A percentile compares a stretch with the other conserved stretches of the same genome.
These are phyloP conservation scores for Apophysomyces trapeziformis DNA, from an alignment of 371 early-diverging fungal species.

Conservation along the genomic window DNA sequence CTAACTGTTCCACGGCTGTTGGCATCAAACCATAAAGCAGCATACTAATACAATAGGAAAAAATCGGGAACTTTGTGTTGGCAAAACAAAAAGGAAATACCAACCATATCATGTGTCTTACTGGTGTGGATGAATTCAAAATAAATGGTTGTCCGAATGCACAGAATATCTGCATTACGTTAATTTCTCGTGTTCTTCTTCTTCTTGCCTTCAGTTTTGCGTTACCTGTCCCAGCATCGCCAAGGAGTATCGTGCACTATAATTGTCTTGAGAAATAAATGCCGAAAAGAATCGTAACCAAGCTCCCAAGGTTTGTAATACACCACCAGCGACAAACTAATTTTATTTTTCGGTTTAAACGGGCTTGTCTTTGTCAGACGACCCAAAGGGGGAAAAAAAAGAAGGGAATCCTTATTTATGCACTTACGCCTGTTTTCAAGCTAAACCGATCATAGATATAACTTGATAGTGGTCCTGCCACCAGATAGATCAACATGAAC, in stretches of 20 bases:
- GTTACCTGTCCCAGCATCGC: constrained; percentile 50
- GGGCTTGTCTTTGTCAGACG: not conserved
- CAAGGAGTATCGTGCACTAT: constrained; percentile 34
- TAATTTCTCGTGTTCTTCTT: not conserved
- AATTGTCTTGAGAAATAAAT: constrained; percentile 25
- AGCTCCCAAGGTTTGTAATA: constrained; percentile 43
- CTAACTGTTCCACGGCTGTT: constrained; percentile 43
- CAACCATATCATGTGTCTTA: constrained; percentile 19
- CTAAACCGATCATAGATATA: constrained; percentile 55
- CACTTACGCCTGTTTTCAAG: constrained; percentile 50
- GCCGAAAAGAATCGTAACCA: constrained; percentile 49
- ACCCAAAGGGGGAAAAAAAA: too few species aligned
- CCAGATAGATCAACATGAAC: constrained; percentile 57
- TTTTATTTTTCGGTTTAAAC: not conserved
- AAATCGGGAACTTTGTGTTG: too few species aligned
- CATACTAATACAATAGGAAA: constrained; percentile 31
- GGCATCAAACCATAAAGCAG: constrained; percentile 50
- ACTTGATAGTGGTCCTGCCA: constrained; percentile 57
- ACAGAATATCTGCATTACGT: constrained; percentile 34
- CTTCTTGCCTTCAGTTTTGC: not conserved
- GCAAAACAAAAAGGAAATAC: not conserved
- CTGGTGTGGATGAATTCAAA: constrained; percentile 49
- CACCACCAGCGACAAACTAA: constrained; percentile 42
- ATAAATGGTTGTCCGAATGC: constrained; percentile 53
- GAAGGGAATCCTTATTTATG: too few species aligned